Percentiles rank a stretch among this genome's conserved stretches.
Evolutionary conservation across 2,329 filamentous ascomycete genomes (phyloP).

Genomic region (Colletotrichum tamarilloi): DNA sequence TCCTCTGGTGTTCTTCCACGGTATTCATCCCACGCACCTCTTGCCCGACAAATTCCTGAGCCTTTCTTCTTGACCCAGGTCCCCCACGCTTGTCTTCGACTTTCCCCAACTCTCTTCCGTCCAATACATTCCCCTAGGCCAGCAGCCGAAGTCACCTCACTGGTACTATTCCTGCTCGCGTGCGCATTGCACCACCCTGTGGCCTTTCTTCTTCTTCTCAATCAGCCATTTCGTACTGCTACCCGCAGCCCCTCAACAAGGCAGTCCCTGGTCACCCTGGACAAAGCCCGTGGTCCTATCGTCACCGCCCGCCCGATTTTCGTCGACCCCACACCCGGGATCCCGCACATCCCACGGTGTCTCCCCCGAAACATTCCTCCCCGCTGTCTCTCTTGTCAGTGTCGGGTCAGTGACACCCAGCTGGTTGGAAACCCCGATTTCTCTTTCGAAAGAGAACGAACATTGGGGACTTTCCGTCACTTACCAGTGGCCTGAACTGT

Average conservation of each 20-base stretch:
- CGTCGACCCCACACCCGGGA: conserved; percentile 31
- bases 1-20: background rate
- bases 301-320: conserved; percentile 35
- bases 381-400: conserved; percentile 10
- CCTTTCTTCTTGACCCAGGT: conserved; percentile 19
- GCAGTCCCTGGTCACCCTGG: conserved; percentile 27
- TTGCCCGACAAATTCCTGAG: conserved; percentile 25
- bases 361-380: conserved; percentile 32
- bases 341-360: conserved; percentile 21
- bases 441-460: conserved; percentile 4
- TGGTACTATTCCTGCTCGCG: conserved; percentile 23
- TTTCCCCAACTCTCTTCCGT: conserved; percentile 6
- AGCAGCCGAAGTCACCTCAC: conserved; percentile 14
- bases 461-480: background rate
- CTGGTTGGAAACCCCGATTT: conserved; percentile 2
- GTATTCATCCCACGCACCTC: conserved; percentile 23
- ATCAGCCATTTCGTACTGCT: conserved; percentile 27
- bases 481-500: conserved; percentile 13
- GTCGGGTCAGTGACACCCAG: conserved; percentile 13
- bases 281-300: conserved; percentile 22
- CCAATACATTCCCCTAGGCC: conserved; percentile 9
- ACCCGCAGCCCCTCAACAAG: conserved; percentile 24
- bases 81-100: conserved; percentile 25
- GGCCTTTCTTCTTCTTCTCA: background rate
- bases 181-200: conserved; percentile 15